A percentile compares a stretch with the other conserved stretches of the same genome.
phyloP scores from a whole-genome alignment of 2,329 filamentous ascomycete species.

The Cladosporium sphaerospermum region DNA sequence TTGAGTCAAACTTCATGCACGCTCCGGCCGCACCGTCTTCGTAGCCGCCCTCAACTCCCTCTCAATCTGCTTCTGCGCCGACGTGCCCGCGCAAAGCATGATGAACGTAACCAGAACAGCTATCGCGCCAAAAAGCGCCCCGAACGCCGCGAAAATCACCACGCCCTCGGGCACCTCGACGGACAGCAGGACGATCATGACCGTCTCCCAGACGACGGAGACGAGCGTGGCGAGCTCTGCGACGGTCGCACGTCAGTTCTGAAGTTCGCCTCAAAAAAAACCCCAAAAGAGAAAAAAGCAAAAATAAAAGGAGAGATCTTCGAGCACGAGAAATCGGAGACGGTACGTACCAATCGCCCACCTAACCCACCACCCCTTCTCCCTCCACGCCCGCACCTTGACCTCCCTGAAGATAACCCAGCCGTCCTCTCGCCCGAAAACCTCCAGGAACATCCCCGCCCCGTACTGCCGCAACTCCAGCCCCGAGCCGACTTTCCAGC shows the following conservation, averaged over 20 bases:
- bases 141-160: neutral
- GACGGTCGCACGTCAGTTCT: neutral
- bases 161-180: neutral
- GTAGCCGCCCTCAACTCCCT: neutral
- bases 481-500: conserved; percentile 17
- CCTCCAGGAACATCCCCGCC: conserved; percentile 12
- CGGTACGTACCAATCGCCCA: no score
- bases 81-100: conserved; percentile 1
- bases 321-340: neutral
- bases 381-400: neutral
- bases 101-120: neutral
- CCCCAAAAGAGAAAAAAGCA: neutral
- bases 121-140: neutral
- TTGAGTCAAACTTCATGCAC: neutral
- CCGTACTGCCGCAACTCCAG: conserved; percentile 14
- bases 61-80: conserved; percentile 1
- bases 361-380: neutral
- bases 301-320: neutral
- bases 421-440: conserved; percentile 16
- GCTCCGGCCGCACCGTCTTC: neutral
- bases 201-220: neutral
- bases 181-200: neutral
- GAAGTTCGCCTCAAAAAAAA: neutral
- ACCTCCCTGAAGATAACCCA: conserved; percentile 18
- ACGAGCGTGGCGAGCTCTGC: neutral